Base-by-base conservation (phyloP, 2,329 filamentous ascomycete species). In the Aspergillus udagawae region DNA sequence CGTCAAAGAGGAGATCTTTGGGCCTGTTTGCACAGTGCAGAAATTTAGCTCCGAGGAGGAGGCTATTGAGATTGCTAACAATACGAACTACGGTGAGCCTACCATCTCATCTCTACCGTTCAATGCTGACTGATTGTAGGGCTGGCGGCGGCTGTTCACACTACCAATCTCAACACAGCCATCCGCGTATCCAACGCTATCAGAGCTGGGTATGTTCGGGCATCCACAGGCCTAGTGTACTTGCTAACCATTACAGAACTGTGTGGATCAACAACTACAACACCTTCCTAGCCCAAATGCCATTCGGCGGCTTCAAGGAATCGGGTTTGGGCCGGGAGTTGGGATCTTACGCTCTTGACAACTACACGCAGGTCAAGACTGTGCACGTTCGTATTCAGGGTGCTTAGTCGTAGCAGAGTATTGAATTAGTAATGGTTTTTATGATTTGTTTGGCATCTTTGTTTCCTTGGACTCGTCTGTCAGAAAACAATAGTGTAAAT, bases 1-100 rank as follows among this genome's bases (percentile, higher is more conserved):
- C 63, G 87, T 89, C 80, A 82, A 84, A 65, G 87, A 91, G 71
- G 90, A 93, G 73, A 90, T 90, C 58, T 93, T 93, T 72, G 90
- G 89, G 25, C 90, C 90, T 6, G 89, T 92, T 38, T 86, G 89
- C 71, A 83, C 88, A 55, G 83, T 92, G 62, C 82, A 84, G 65
- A 88, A 87, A 64, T 92, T 92, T 78, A 86, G 88, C 81, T 85
- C 83, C 63, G 86, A 90, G 75, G 84, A 83, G 25, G 84, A 91
- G 52, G 89, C 85, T 51, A 81, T 92, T 65, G 77, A 78, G 53
- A 76, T 89, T 44, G 89, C 85, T 58, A 92, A 93, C 80, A 81
- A 84, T 73, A 88, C 83, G 66, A 86, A 82, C 57, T 92, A 90
- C 71, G 89, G 88, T 65, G 57, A 28, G 60, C 14, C 17, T n/a